Conservation (phyloP, 2,329 filamentous ascomycete genomes). For the Fusarium setosum region DNA sequence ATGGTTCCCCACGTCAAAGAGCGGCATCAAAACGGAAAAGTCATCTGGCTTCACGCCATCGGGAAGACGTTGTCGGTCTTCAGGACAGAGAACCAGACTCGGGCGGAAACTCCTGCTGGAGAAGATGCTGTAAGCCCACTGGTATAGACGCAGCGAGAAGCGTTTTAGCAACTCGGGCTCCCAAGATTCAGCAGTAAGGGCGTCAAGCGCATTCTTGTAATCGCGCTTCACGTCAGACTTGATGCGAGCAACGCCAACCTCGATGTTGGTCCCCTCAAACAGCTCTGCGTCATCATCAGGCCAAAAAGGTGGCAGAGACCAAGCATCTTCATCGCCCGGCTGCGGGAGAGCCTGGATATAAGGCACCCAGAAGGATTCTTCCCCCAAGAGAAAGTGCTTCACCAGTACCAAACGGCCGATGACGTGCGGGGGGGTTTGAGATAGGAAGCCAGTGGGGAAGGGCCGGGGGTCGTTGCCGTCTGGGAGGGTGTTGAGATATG, state of each 20-base stretch:
- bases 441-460: constrained; percentile 64
- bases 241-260: constrained; percentile 62
- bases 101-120: constrained; percentile 74
- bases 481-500: constrained; percentile 66
- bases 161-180: constrained; percentile 44
- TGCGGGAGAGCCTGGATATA: constrained; percentile 76
- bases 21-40: constrained; percentile 75
- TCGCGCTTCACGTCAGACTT: constrained; percentile 58
- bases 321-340: constrained; percentile 60
- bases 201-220: constrained; percentile 54
- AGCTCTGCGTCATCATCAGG: constrained; percentile 67
- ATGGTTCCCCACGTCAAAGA: constrained; percentile 80
- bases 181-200: constrained; percentile 46
- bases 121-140: constrained; percentile 74
- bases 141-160: constrained; percentile 64
- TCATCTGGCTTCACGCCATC: constrained; percentile 58
- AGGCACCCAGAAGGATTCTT: constrained; percentile 72
- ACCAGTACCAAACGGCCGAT: constrained; percentile 76
- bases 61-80: constrained; percentile 43
- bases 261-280: constrained; percentile 65
- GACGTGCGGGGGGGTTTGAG: constrained; percentile 65
- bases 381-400: constrained; percentile 71
- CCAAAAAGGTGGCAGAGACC: constrained; percentile 74
- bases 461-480: constrained; percentile 18
- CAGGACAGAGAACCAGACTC: constrained; percentile 62